Evolutionary conservation across 208 protist species (phyloP).

Genomic region (Leishmania guyanensis): DNA sequence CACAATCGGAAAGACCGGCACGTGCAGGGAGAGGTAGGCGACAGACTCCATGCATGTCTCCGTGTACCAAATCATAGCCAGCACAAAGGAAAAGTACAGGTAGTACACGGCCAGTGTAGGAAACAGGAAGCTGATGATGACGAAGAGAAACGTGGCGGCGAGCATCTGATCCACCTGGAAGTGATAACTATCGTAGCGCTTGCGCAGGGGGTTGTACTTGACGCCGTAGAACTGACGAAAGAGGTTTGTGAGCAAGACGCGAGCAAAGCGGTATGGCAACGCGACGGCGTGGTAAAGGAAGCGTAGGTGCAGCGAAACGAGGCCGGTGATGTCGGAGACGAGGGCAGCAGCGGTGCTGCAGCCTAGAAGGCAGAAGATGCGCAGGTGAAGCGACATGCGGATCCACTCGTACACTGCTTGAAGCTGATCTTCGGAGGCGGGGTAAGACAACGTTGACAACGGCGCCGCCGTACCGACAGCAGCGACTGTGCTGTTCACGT

Average conservation of each 20-base stretch:
- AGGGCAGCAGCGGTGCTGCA: conserved; percentile 74
- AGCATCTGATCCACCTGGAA: conserved; percentile 93
- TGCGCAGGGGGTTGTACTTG: conserved; percentile 94
- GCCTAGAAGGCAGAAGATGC: conserved; percentile 77
- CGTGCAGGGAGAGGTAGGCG: conserved; percentile 62
- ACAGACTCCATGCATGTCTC: conserved; percentile 60
- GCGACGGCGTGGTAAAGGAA: conserved; percentile 76
- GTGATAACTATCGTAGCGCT: conserved; percentile 86
- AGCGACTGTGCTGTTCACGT: not conserved
- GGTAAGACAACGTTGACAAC: conserved; percentile 4
- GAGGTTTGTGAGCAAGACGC: conserved; percentile 58
- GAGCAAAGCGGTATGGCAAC: conserved; percentile 68
- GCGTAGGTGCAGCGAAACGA: conserved; percentile 84
- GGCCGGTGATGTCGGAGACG: conserved; percentile 71
- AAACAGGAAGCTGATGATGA: conserved; percentile 88
- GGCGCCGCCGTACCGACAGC: not conserved
- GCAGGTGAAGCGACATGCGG: conserved; percentile 48
- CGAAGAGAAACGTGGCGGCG: conserved; percentile 90
- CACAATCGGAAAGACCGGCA: conserved; percentile 61
- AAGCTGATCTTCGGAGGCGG: conserved; percentile 15
- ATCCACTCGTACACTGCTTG: conserved; percentile 66
- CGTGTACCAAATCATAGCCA: conserved; percentile 50
- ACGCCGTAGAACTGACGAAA: conserved; percentile 89
- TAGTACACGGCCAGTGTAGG: conserved; percentile 94
- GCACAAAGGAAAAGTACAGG: conserved; percentile 87